A percentile compares a stretch with the other conserved stretches of the same genome.
These are phyloP conservation scores for Cicer chorassanicum DNA, from an alignment of 306 rosid genomes.

Conservation along the genomic window DNA sequence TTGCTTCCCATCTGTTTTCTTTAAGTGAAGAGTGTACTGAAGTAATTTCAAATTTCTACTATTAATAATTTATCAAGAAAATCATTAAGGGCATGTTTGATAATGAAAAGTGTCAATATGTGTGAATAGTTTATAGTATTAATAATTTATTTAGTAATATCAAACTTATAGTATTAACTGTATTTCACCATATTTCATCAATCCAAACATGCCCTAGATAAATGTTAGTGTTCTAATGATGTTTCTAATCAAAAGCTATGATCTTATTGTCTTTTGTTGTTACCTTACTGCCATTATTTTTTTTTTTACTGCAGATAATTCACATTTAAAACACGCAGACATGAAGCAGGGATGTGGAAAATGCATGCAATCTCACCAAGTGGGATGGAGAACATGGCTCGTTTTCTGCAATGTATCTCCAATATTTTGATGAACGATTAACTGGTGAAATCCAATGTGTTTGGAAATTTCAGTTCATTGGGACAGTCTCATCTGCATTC, in stretches of 20 bases:
- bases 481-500: conserved; percentile 52
- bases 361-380: conserved; percentile 45
- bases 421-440: conserved; percentile 40
- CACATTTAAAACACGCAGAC: conserved; percentile 43
- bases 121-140: too few species aligned
- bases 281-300: conserved; percentile 7
- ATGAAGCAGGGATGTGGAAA: conserved; percentile 51
- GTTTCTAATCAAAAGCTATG: background rate
- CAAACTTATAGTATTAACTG: too few species aligned
- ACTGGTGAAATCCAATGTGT: conserved; percentile 51
- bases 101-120: too few species aligned
- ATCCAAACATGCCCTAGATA: background rate
- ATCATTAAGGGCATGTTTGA: background rate
- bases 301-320: conserved; percentile 57
- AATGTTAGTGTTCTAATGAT: background rate
- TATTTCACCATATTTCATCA: background rate
- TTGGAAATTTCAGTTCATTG: conserved; percentile 52
- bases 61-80: background rate
- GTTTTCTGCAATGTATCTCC: conserved; percentile 29
- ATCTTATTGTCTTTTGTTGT: conserved; percentile 3
- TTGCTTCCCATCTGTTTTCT: background rate
- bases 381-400: conserved; percentile 47
- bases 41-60: conserved; percentile 11
- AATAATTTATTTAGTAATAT: too few species aligned
- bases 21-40: background rate